Conservation (phyloP, 306 rosid species). For the Dryas alaskensis region DNA sequence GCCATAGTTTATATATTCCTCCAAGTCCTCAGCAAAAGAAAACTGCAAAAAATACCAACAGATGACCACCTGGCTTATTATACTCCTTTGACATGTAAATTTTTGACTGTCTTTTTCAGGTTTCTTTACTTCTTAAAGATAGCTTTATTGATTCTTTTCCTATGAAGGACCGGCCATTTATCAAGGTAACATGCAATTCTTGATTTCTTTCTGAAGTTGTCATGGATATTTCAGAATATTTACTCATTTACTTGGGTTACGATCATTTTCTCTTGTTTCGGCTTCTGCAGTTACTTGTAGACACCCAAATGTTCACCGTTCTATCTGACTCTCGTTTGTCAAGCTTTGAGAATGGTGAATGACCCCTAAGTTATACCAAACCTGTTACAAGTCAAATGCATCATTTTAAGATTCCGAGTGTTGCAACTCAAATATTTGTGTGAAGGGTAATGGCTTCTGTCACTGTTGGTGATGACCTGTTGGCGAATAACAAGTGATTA, state of each 20-base stretch:
- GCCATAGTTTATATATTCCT: slow-evolving; percentile 20
- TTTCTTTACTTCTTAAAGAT: slow-evolving; percentile 93
- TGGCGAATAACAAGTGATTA: background rate
- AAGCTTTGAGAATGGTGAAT: slow-evolving; percentile 60
- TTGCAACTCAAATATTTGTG: slow-evolving; percentile 1
- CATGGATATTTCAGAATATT: background rate
- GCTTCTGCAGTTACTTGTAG: slow-evolving; percentile 71
- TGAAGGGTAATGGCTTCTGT: slow-evolving; percentile 15
- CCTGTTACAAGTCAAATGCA: slow-evolving; percentile 2
- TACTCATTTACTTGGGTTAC: too few relatives aligned
- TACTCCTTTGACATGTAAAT: slow-evolving; percentile 24
- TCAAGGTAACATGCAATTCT: slow-evolving; percentile 56
- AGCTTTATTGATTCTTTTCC: slow-evolving; percentile 90
- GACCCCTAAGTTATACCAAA: slow-evolving; percentile 19
- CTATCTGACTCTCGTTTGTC: slow-evolving; percentile 76
- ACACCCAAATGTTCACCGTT: slow-evolving; percentile 80
- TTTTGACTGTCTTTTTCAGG: slow-evolving; percentile 50
- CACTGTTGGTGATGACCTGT: slow-evolving; percentile 3
- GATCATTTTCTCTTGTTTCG: slow-evolving; percentile 20
- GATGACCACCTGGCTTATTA: slow-evolving; percentile 16
- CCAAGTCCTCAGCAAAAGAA: slow-evolving; percentile 15
- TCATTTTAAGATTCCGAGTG: slow-evolving; percentile 16
- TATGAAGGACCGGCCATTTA: slow-evolving; percentile 68
- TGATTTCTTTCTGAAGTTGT: background rate
- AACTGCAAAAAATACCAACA: background rate